Base-by-base conservation (phyloP, 2,329 filamentous ascomycete species). In the Diatrype stigma region DNA sequence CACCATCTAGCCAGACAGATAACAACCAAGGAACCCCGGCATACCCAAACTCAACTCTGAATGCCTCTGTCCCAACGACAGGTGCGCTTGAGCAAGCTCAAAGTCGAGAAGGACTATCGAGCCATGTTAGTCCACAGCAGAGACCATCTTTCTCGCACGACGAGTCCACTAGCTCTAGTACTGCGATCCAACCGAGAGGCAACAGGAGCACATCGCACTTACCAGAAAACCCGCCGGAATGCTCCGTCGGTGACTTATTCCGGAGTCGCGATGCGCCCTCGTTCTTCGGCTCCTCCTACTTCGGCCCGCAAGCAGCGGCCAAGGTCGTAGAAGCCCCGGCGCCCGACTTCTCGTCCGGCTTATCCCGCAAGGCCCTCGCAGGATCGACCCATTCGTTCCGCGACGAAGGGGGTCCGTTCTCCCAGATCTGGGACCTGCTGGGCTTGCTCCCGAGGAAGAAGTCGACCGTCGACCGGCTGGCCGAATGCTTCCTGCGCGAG, bases 371-470 rank as follows among this genome's bases (percentile, higher is more conserved):
- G 35, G 35, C 52, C 23, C 48, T 47, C 12, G 52, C 51, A 14
- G 49, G 50, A 48, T 52, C 38, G 34, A 47, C 51, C 21, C 51
- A 56, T 23, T 51, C 57, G 6, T 56, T 52, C 10, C 52, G 56
- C 11, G 51, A 53, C 45, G 57, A 60, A 11, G 50, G 48, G 3
- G 54, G 54, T 2, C 55, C 54, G 0, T 57, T 50, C 30, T 70
- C 67, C 3, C 70, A 71, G 40, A 67, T 72, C 12, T 73, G 71
- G 71, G 71, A 73, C 45, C 55, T 73, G 1, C 58, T 73, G 4
- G 71, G 71, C 0, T 52, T 67, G 1, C 53, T 73, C 6, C 71
- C 71, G 2, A 64, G 70, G 1, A 66, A 65, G 30, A 71, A 70
- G 52, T 56, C 63, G 1, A 65, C 63, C 0, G 70, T 70, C 1